Conservation (phyloP, 2,329 filamentous ascomycete species). For the Aspergillus luchuensis region DNA sequence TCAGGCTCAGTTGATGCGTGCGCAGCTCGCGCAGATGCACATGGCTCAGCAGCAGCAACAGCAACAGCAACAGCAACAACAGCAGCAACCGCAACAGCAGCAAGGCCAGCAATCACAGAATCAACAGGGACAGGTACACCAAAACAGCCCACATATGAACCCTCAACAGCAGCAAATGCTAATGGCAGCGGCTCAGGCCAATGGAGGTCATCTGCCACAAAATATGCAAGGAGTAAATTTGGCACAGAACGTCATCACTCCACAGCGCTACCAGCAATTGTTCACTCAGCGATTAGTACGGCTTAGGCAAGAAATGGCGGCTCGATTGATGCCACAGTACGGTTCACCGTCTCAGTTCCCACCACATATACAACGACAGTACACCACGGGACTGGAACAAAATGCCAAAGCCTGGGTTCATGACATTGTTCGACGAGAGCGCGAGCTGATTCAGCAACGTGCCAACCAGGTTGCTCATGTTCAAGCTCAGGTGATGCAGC, state of each 20-base stretch:
- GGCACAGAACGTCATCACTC: slow-evolving; percentile 29
- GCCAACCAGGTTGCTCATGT: slow-evolving; percentile 34
- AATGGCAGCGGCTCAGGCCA: slow-evolving; percentile 43
- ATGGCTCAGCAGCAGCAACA: slow-evolving; percentile 37
- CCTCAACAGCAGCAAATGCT: slow-evolving; percentile 41
- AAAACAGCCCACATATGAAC: slow-evolving; percentile 38
- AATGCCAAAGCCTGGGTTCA: slow-evolving; percentile 40
- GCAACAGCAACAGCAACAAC: slow-evolving; percentile 26
- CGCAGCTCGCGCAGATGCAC: slow-evolving; percentile 43
- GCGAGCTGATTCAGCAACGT: slow-evolving; percentile 35
- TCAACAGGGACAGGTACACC: slow-evolving; percentile 31
- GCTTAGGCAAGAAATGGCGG: slow-evolving; percentile 41
- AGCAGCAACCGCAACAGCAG: slow-evolving; percentile 26
- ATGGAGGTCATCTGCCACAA: slow-evolving; percentile 38
- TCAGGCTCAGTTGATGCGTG: slow-evolving; percentile 41
- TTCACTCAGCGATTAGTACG: slow-evolving; percentile 40
- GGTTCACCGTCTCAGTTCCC: slow-evolving; percentile 44
- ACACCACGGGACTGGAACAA: slow-evolving; percentile 39
- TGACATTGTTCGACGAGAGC: slow-evolving; percentile 43
- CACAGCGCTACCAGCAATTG: slow-evolving; percentile 39
- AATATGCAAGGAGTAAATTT: slow-evolving; percentile 33
- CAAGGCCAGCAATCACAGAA: slow-evolving; percentile 26
- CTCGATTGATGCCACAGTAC: slow-evolving; percentile 41
- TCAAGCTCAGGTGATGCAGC: slow-evolving; percentile 38
- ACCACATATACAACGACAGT: slow-evolving; percentile 41